Evolutionary conservation across 2,329 filamentous ascomycete species (phyloP).

Genomic region (Fusarium lyarnte): DNA sequence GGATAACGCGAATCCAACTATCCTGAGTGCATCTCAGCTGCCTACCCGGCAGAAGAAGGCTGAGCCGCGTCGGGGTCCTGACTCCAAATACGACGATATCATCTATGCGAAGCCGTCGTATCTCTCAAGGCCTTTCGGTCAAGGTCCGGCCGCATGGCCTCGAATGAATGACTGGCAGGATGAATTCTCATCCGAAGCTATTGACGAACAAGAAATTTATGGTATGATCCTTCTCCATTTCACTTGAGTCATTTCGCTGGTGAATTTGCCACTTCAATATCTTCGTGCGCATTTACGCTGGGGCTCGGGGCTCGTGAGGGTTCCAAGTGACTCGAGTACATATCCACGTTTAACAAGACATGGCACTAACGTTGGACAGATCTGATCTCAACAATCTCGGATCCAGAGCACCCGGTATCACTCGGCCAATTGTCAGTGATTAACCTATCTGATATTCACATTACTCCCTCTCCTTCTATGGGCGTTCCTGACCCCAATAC

Average conservation of each 20-base stretch:
- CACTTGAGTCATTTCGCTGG: constrained; percentile 7
- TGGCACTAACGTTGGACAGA: constrained; percentile 62
- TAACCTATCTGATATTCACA: constrained; percentile 91
- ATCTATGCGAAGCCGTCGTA: constrained; percentile 59
- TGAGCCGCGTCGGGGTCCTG: constrained; percentile 57
- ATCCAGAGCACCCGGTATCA: constrained; percentile 95
- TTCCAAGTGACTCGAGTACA: neutral
- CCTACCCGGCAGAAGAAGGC: constrained; percentile 74
- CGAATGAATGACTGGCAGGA: constrained; percentile 58
- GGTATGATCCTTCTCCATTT: constrained; percentile 61
- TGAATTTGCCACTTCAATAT: constrained; percentile 11
- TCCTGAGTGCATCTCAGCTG: constrained; percentile 87
- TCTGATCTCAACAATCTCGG: constrained; percentile 92
- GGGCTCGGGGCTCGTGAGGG: neutral
- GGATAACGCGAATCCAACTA: constrained; percentile 91
- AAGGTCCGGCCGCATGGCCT: constrained; percentile 48
- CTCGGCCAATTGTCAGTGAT: constrained; percentile 94
- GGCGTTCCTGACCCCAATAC: constrained; percentile 59
- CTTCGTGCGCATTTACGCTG: neutral
- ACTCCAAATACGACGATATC: constrained; percentile 58
- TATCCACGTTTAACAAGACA: neutral
- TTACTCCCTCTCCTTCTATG: constrained; percentile 59
- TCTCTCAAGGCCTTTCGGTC: constrained; percentile 51
- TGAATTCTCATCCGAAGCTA: constrained; percentile 77
- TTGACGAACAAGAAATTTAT: constrained; percentile 97